Conservation (phyloP, 257 asterid species). For the Sherardia arvensis region DNA sequence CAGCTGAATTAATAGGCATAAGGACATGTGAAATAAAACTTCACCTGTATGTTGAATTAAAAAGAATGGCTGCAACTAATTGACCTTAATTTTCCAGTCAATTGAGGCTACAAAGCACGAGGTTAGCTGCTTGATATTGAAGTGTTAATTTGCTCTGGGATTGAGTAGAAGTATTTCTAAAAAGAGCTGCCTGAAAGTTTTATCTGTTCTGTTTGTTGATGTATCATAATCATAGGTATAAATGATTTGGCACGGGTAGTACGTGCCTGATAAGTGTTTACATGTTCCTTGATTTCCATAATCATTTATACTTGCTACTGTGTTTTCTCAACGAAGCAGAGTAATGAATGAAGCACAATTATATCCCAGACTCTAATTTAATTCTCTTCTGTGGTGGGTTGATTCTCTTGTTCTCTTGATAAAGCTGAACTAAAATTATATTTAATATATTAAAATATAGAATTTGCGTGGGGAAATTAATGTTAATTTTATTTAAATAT, state of each 20-base stretch:
- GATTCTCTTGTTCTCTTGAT: too few species aligned
- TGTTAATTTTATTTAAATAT: too few species aligned
- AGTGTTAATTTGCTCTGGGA: not conserved
- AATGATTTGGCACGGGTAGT: not conserved
- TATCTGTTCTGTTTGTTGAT: not conserved
- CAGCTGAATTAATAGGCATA: not conserved
- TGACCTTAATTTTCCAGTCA: not conserved
- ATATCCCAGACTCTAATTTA: not conserved
- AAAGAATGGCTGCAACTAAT: conserved; percentile 17
- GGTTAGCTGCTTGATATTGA: not conserved
- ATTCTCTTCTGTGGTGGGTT: not conserved
- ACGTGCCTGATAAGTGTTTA: not conserved
- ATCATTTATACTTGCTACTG: not conserved
- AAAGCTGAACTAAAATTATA: too few species aligned
- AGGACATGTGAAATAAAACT: not conserved
- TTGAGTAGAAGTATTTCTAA: not conserved
- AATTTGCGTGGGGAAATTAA: too few species aligned
- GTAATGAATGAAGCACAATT: not conserved
- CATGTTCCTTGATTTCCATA: not conserved
- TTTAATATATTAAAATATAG: too few species aligned
- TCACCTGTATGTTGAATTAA: not conserved
- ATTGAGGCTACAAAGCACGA: not conserved
- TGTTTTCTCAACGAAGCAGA: not conserved
- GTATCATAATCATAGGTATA: not conserved
- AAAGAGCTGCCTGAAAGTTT: not conserved